phyloP scores from a whole-genome alignment of 768 basidiomycete genomes.

The Myochromella boudieri region DNA sequence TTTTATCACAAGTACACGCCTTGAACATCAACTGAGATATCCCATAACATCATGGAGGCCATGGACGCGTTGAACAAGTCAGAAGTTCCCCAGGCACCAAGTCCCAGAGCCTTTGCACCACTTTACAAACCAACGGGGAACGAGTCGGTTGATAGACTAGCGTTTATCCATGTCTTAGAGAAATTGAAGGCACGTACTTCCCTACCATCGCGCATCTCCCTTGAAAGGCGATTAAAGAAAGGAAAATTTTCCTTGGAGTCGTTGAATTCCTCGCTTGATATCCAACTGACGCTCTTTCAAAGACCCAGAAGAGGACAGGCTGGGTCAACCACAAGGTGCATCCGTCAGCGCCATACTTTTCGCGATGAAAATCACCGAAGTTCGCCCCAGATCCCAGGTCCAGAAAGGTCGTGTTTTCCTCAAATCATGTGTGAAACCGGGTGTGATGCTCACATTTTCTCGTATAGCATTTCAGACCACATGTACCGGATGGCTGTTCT shows the following conservation, averaged over 20 bases:
- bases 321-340: slow-evolving; percentile 85
- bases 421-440: neutral
- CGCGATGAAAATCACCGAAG: neutral
- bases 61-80: too few relatives aligned
- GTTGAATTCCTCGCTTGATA: neutral
- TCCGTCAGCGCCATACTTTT: neutral
- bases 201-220: neutral
- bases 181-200: slow-evolving; percentile 69
- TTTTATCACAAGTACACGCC: too few relatives aligned
- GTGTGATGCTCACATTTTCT: neutral
- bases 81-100: neutral
- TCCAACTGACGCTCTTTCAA: neutral
- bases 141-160: slow-evolving; percentile 65
- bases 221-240: neutral
- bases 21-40: too few relatives aligned
- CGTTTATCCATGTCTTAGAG: slow-evolving; percentile 89
- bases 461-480: slow-evolving; percentile 83
- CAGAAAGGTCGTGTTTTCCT: slow-evolving; percentile 64
- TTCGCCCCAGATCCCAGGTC: slow-evolving; percentile 62
- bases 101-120: slow-evolving; percentile 54
- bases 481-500: slow-evolving; percentile 98
- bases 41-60: too few relatives aligned
- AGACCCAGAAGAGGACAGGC: slow-evolving; percentile 96
- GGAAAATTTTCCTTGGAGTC: too few relatives aligned
- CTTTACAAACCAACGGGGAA: slow-evolving; percentile 57